Evolutionary conservation across 2,329 filamentous ascomycete genomes (phyloP).

Genomic region (Hypoxylon rubiginosum): DNA sequence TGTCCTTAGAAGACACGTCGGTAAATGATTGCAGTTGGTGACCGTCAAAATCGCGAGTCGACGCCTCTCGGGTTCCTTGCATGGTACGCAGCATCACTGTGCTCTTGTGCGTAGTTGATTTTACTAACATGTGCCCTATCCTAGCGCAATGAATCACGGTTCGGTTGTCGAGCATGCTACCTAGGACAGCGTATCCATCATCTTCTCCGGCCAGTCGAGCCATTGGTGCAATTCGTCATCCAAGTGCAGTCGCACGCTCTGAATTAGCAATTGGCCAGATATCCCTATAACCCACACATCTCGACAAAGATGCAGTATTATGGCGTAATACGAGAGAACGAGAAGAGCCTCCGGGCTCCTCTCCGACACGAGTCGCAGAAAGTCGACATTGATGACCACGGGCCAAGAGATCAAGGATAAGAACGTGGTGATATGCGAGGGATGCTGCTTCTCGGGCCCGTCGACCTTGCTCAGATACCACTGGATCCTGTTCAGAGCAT

Average conservation of each 20-base stretch:
- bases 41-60: no score
- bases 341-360: slow-evolving; percentile 30
- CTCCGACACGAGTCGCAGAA: slow-evolving; percentile 25
- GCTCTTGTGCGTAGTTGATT: background rate
- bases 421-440: slow-evolving; percentile 5
- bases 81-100: no score
- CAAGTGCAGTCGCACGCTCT: slow-evolving; percentile 29
- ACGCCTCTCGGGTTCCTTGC: no score
- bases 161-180: background rate
- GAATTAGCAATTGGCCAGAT: slow-evolving; percentile 20
- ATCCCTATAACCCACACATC: slow-evolving; percentile 27
- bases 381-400: slow-evolving; percentile 22
- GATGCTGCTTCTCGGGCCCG: background rate
- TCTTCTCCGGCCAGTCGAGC: slow-evolving; percentile 33
- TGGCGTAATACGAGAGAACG: slow-evolving; percentile 28
- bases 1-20: no score
- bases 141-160: background rate
- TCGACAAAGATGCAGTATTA: slow-evolving; percentile 30
- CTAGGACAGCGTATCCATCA: slow-evolving; percentile 18
- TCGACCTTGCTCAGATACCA: slow-evolving; percentile 26
- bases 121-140: background rate
- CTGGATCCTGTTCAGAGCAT: slow-evolving; percentile 27
- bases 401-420: slow-evolving; percentile 33
- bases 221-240: slow-evolving; percentile 32
- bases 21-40: no score